Evolutionary conservation across 2,329 filamentous ascomycete genomes (phyloP), one percentile per base, ranked within the genome.

Genomic region (Xylaria sp.): DNA sequence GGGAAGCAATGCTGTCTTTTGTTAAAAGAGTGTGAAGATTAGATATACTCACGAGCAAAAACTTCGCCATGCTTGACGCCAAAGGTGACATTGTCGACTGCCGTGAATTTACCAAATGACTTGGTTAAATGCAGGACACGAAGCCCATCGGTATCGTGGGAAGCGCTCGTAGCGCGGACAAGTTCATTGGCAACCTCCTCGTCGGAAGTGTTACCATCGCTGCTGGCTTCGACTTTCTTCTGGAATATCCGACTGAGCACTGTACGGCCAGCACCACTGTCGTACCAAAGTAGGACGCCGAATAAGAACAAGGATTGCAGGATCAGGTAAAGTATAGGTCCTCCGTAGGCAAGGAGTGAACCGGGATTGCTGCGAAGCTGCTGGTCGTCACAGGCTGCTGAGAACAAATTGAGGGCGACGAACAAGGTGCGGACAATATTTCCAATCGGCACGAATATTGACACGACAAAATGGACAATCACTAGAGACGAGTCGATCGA

Each of bases 21-120:
- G 7, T 54, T 39, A 29, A 11, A 29, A 29, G 17, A 31, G 3
- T 36, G 15, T 15, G 4, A 31, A 38, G 6, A 31, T 1, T 20
- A 31, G 25, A 22, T 31, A 27, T 56, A 65, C 65, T 65, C 31
- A 69, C 67, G 85, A 0, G 94, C 94, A 79, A 97, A 97, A 0
- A 97, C 92, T 76, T 97, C 91, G 56, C 92, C 91, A 55, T 87
- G 88, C 17, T 87, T 86, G 36, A 97, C 90, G 20, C 91, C 90
- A 73, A 97, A 97, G 0, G 91, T 92, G 47, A 96, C 87, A 73
- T 97, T 92, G 72, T 97, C 90, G n/a, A 97, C 93, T 2, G 93
- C 94, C 0, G 89, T 88, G 71, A 91, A 90, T 68, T 85, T 85
- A 15, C 89, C 87, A 72, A 97, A 97, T 0, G 86, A 84, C 78